These are phyloP conservation scores for Dillenia suffruticosa DNA, from an alignment of 164 flowering plant genomes.

Conservation along the genomic window DNA sequence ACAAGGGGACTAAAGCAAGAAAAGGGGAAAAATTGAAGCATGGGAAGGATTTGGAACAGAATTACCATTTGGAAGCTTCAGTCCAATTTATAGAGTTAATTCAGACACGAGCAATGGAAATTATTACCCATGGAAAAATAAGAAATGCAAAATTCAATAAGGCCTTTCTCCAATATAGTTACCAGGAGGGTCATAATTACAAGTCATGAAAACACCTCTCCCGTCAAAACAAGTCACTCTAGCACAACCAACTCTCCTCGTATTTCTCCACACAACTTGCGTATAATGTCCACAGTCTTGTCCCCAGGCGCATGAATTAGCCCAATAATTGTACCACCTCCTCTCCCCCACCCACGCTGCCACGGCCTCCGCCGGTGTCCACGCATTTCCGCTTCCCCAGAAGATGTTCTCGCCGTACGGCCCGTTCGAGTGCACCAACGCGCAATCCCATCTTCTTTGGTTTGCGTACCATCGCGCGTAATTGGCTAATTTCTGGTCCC, in stretches of 20 bases:
- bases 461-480: constrained; percentile 50
- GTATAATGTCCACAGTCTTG: constrained; percentile 67
- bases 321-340: constrained; percentile 28
- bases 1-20: no score
- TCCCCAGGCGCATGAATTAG: constrained; percentile 33
- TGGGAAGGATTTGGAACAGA: no score
- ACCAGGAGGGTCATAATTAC: constrained; percentile 80
- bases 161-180: constrained; percentile 65
- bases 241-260: constrained; percentile 56
- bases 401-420: constrained; percentile 81
- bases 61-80: no score
- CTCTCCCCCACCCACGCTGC: constrained; percentile 47
- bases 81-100: no score
- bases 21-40: no score
- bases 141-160: constrained; percentile 21
- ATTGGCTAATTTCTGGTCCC: constrained; percentile 44
- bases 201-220: constrained; percentile 45
- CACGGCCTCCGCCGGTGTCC: constrained; percentile 56
- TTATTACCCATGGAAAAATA: no score
- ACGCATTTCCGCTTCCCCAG: constrained; percentile 61
- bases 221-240: constrained; percentile 37
- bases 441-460: constrained; percentile 41
- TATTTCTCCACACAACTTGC: constrained; percentile 60
- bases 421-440: constrained; percentile 50
- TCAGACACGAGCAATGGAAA: no score